Evolutionary conservation across 306 rosid species (phyloP), one percentile per base, ranked within the genome.

Genomic region (Mimosa pudica): DNA sequence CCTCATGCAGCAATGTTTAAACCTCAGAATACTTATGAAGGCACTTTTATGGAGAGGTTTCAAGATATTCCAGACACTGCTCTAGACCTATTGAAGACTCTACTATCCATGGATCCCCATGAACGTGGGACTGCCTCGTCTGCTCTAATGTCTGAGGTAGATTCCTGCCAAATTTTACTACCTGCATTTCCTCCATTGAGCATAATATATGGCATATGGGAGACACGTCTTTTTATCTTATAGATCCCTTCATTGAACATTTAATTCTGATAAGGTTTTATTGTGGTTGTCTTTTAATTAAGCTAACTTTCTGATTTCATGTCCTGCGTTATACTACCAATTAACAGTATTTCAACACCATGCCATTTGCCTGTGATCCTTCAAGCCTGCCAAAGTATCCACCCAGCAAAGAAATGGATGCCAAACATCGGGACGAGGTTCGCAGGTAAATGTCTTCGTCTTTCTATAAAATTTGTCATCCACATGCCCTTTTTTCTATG

Each of bases 321-420:
- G 73, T 46, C 30, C 83, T 33, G 2, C 77, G 45, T 35, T 33
- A n/a, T 79, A 10, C 52, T 79, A 10, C 52, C 24, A 4, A 32
- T 8, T 76, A 63, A n/a, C 88, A 96, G 99, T 96, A 96, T 79
- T 96, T 96, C 89, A 90, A 57, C 85, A 86, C 89, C 74, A 76
- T 72, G 85, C 99, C 99, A 30, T 85, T 81, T 70, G 92, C 98
- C 17, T 96, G 99, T 65, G 97, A 79, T 54, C 97, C 99, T 9
- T 86, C 98, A 80, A 87, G 62, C 78, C 75, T 96, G 66, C 99
- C 99, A 17, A 96, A 87, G 80, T 96, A 96, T 86, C 81, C 96
- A 76, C 98, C 99, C 16, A 89, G 90, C 86, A 96, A 96, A 84
- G 99, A 96, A 88, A 90, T 96, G 80, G 99, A 96, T 88, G 98